phyloP scores from a whole-genome alignment of 257 asterid species.

The Verbascum thapsus region DNA sequence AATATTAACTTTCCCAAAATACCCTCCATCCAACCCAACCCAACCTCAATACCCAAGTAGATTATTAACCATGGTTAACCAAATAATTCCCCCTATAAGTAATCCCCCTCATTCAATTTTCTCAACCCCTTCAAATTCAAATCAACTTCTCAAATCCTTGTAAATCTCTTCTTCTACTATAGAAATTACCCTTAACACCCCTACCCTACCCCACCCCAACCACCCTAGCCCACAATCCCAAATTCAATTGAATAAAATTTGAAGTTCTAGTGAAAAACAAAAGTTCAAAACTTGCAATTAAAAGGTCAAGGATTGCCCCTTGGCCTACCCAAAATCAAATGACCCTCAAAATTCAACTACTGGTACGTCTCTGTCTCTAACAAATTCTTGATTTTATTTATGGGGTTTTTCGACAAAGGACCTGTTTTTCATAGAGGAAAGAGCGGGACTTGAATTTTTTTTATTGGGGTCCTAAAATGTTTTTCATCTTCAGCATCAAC shows the following conservation, averaged over 20 bases:
- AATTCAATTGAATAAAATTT: slow-evolving; percentile 22
- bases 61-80: slow-evolving; percentile 39
- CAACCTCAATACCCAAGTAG: too few relatives aligned
- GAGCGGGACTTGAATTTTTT: slow-evolving; percentile 43
- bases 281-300: slow-evolving; percentile 24
- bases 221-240: too few relatives aligned
- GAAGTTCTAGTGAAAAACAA: slow-evolving; percentile 22
- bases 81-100: slow-evolving; percentile 36
- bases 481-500: slow-evolving; percentile 22
- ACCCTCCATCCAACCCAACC: slow-evolving; percentile 34
- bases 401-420: slow-evolving; percentile 27
- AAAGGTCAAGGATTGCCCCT: too few relatives aligned
- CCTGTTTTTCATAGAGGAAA: slow-evolving; percentile 51
- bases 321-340: too few relatives aligned
- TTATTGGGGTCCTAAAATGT: too few relatives aligned
- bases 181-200: neutral
- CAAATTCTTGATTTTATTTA: slow-evolving; percentile 22
- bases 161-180: neutral
- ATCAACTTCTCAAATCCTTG: neutral
- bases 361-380: slow-evolving; percentile 44
- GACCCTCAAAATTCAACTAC: slow-evolving; percentile 32
- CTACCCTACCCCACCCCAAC: too few relatives aligned
- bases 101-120: slow-evolving; percentile 26
- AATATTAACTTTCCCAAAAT: slow-evolving; percentile 18
- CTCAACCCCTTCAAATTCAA: slow-evolving; percentile 17